Evolutionary conservation across 1,284 basidiomycete species (phyloP).

Genomic region (Neonothopanus nambi): DNA sequence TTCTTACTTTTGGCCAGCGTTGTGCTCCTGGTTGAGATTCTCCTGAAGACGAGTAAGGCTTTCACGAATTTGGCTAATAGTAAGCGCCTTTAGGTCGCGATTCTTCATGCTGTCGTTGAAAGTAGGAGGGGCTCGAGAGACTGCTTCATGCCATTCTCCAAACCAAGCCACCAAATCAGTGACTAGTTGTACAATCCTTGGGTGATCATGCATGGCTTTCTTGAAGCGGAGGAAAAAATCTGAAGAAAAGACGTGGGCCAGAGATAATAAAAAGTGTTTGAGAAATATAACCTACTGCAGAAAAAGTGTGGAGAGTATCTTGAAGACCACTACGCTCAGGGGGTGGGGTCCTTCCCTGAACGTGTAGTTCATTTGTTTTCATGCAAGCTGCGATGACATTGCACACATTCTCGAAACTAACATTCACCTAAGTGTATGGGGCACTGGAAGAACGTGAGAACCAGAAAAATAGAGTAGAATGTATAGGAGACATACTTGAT

Average conservation of each 20-base stretch:
- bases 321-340: conserved; percentile 44
- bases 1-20: conserved; percentile 16
- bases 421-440: conserved; percentile 53
- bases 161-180: conserved; percentile 46
- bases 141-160: conserved; percentile 43
- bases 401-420: conserved; percentile 49
- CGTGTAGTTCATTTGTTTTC: conserved; percentile 35
- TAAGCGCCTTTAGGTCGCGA: conserved; percentile 35
- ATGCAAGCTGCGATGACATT: conserved; percentile 46
- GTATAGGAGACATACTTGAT: conserved; percentile 50
- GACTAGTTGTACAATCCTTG: conserved; percentile 43
- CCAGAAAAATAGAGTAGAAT: conserved; percentile 9
- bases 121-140: conserved; percentile 39
- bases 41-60: conserved; percentile 10
- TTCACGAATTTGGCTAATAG: background rate
- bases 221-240: conserved; percentile 64
- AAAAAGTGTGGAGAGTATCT: conserved; percentile 47
- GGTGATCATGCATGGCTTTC: conserved; percentile 47
- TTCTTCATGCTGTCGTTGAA: conserved; percentile 38
- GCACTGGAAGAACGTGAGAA: conserved; percentile 34
- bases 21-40: conserved; percentile 3
- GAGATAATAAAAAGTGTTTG: background rate
- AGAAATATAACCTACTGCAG: conserved; percentile 45
- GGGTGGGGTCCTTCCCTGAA: conserved; percentile 42
- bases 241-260: conserved; percentile 24